Evolutionary conservation across 192 early-diverging fungal genomes (phyloP), one percentile per base, ranked within the genome.

Genomic region (Coemansia sp.): DNA sequence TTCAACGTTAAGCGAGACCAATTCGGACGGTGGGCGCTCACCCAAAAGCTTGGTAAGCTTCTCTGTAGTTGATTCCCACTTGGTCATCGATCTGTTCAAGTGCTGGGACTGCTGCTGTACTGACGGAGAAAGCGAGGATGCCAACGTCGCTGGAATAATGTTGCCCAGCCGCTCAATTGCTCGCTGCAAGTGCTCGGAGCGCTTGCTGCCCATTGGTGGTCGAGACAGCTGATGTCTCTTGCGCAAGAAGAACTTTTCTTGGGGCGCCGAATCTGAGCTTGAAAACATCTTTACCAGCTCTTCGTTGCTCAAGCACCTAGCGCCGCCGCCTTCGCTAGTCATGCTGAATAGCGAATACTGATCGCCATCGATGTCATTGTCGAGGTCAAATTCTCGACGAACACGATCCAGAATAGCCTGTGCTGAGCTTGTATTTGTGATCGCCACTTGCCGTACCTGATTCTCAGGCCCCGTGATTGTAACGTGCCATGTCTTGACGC

Each of bases 21-120:
- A 83, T 75, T 97, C 94, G 10, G 94, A 93, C 0, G 92, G 93
- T 9, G 97, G 97, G 9, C 97, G 89, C 72, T 97, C 95, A 34
- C 94, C 95, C 74, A 98, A 94, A 73, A 97, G 95, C 40, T 90
- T 87, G 70, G 66, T 84, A 53, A 85, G 85, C 60, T 90, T 85
- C 13, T 87, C 76, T 0, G 65, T 77, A 3, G 71, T 84, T 39
- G 39, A 67, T 39, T 84, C 79, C 70, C 70, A 67, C 39, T 71
- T 73, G 56, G 67, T 63, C 42, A 58, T 16, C 24, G 71, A 53
- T 23, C 68, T 62, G 53, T 55, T 64, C 40, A 50, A 53, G 9
- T 48, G 35, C 23, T 50, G 61, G n/a, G 36, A 26, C 21, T 37
- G 57, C 45, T 57, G 68, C 61, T 58, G 60, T 24, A 7, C 36